Evolutionary conservation across 2,329 filamentous ascomycete species (phyloP), one percentile per base, ranked within the genome.

Genomic region (Plectosphaerella plurivora): DNA sequence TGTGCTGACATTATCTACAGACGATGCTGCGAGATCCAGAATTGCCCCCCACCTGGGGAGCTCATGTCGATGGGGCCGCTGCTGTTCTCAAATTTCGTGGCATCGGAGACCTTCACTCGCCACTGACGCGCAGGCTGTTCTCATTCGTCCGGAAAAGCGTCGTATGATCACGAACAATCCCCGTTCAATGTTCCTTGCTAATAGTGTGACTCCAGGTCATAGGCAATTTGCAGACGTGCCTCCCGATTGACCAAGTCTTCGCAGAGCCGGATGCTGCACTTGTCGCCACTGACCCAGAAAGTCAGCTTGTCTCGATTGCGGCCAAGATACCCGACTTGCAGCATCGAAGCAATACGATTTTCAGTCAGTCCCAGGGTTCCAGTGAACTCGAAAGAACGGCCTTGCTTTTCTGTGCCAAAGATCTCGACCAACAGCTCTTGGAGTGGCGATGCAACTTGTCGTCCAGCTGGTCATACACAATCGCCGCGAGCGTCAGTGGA

Each of bases 111-210:
- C 5, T 47, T 12, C 5, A 28, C 25, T 35, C 48, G 45, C 20
- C 48, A 3, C 18, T 55, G 24, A 51, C 52, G 25, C 53, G 48
- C 24, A 51, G 42, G 25, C 33, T 57, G 48, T 53, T 57, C 36
- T 51, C 4, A 12, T 57, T 57, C 18, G 33, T 55, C 16, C 47
- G 48, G 8, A 55, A 53, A 50, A 53, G 44, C 36, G 37, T 54
- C 4, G 55, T 57, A 50, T n/a, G 36, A 15, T 3, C 4, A 18
- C 20, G 18, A 28, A 18, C 28, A 4, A 5, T 16, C 44, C 14
- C 3, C 11, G n/a, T 47, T 36, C 24, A 47, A 15, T 33, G 25
- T 12, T 8, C 22, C 28, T 33, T 14, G 10, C 35, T 36, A 20
- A 22, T 9, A n/a, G 16, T 10, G 3, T 47, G 22, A 15, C 18